Percentiles rank a stretch among this genome's conserved stretches.
Evolutionary conservation across 495 filamentous ascomycete species (phyloP).

Genomic region (Rhypophila decipiens): DNA sequence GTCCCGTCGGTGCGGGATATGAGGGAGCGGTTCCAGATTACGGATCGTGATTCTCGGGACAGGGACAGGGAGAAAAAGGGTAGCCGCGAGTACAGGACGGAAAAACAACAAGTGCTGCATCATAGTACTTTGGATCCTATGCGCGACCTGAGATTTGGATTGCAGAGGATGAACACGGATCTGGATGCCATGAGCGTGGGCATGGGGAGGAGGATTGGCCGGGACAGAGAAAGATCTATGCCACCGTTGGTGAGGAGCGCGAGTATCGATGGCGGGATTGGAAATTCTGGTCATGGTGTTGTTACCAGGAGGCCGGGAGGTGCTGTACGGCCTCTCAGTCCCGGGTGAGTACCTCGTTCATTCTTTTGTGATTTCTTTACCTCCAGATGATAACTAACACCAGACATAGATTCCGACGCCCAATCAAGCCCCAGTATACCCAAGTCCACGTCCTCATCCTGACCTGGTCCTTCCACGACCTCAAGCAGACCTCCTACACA

Average conservation of each 20-base stretch:
- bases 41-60: no score
- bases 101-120: no score
- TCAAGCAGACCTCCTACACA: slow-evolving; percentile 20
- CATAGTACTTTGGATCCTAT: no score
- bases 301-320: no score
- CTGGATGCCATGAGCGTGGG: not conserved
- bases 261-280: not conserved
- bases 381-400: not conserved
- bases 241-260: not conserved
- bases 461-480: slow-evolving; percentile 28
- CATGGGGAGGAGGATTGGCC: not conserved
- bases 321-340: no score
- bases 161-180: slow-evolving; percentile 2
- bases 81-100: no score
- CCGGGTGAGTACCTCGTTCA: slow-evolving; percentile 14
- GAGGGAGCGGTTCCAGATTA: no score
- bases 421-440: slow-evolving; percentile 14
- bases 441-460: slow-evolving; percentile 25
- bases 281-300: no score
- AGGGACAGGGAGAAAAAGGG: no score
- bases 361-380: not conserved
- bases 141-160: not conserved
- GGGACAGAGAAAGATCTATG: no score
- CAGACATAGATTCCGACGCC: slow-evolving; percentile 6
- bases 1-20: not conserved